A percentile compares a stretch with the other conserved stretches of the same genome.
These are phyloP conservation scores for Naganishia onofrii DNA, from an alignment of 768 basidiomycete genomes.

Conservation along the genomic window DNA sequence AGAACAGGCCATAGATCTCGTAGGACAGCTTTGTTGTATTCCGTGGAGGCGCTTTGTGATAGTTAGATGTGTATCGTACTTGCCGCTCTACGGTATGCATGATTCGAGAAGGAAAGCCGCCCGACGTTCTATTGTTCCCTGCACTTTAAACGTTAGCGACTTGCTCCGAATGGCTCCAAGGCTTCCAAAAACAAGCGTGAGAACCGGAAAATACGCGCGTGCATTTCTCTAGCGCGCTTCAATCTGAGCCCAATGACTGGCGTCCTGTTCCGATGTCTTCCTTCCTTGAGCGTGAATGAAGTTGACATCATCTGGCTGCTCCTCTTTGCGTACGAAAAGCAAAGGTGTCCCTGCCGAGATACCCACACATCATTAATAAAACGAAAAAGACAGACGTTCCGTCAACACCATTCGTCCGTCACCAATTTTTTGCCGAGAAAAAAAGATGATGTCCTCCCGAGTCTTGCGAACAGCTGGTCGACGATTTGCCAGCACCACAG, in stretches of 20 bases:
- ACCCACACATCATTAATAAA: neutral
- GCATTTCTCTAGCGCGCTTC: neutral
- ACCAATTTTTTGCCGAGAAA: neutral
- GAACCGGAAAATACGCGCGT: neutral
- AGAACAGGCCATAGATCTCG: slow-evolving; percentile 32
- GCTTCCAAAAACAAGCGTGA: neutral
- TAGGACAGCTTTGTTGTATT: slow-evolving; percentile 12
- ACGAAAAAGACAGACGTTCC: slow-evolving; percentile 18
- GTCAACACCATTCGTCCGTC: neutral
- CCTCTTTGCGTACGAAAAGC: neutral
- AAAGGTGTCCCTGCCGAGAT: neutral
- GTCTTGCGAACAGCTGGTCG: slow-evolving; percentile 24
- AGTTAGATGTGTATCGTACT: too few species aligned
- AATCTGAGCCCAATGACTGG: neutral
- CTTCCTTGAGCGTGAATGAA: too few species aligned
- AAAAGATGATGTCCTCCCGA: slow-evolving; percentile 26
- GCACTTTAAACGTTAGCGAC: too few species aligned
- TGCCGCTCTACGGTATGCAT: too few species aligned
- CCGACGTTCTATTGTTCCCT: too few species aligned
- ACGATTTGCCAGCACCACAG: slow-evolving; percentile 25
- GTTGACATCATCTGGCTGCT: slow-evolving; percentile 1
- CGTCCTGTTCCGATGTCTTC: neutral
- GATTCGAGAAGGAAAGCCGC: too few species aligned
- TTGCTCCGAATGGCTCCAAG: too few species aligned
- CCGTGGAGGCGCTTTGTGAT: neutral